These are phyloP conservation scores for Cyberlindnera nakhonratchasimensis DNA, from an alignment of 805 yeast species.

Conservation along the genomic window DNA sequence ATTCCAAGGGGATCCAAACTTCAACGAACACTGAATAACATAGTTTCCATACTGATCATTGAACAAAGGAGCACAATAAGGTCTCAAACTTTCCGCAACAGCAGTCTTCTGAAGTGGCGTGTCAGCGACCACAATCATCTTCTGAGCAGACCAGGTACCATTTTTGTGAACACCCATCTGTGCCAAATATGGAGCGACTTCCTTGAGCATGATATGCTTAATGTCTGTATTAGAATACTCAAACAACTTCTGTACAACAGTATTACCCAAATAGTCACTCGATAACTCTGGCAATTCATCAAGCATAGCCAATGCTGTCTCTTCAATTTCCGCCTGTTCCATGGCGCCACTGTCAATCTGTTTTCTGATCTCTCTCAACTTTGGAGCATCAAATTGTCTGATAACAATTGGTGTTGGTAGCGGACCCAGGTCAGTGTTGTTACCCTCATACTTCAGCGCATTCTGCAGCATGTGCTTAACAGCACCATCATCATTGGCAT, in stretches of 20 bases:
- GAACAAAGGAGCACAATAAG: constrained; percentile 80
- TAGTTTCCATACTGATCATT: constrained; percentile 97
- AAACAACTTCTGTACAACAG: constrained; percentile 89
- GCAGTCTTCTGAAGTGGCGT: constrained; percentile 59
- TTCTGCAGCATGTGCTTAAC: constrained; percentile 43
- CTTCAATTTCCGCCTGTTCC: constrained; percentile 67
- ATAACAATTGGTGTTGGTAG: constrained; percentile 68
- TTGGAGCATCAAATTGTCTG: constrained; percentile 84
- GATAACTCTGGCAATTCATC: constrained; percentile 88
- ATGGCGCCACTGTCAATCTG: constrained; percentile 53
- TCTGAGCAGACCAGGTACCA: constrained; percentile 99
- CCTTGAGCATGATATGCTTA: constrained; percentile 76
- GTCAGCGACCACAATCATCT: constrained; percentile 74
- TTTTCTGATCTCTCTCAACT: constrained; percentile 81
- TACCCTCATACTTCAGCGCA: constrained; percentile 43
- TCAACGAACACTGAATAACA: constrained; percentile 90
- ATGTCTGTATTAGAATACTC: constrained; percentile 65
- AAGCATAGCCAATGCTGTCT: constrained; percentile 75
- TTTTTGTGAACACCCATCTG: constrained; percentile 95
- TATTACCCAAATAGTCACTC: constrained; percentile 91
- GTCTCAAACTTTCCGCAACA: constrained; percentile 67
- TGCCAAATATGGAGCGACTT: constrained; percentile 74
- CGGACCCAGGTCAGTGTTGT: constrained; percentile 61
- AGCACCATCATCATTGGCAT: constrained; percentile 31
- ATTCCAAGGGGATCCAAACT: constrained; percentile 84